Evolutionary conservation across 495 filamentous ascomycete genomes (phyloP), one percentile per base, ranked within the genome.

Genomic region (Hyphodiscus hymeniophilus): DNA sequence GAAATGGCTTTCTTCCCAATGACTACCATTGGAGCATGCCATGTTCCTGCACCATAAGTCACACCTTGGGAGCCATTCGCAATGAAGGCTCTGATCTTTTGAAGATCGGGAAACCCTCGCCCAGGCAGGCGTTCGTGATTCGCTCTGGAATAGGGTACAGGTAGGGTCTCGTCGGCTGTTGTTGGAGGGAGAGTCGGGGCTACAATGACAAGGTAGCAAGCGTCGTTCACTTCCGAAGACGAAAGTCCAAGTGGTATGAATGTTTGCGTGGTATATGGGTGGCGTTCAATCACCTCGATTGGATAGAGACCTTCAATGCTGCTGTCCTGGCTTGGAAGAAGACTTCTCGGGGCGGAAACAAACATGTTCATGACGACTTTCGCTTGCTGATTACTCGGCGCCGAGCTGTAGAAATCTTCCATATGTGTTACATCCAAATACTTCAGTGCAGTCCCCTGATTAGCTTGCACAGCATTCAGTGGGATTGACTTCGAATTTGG

Each of bases 21-120:
- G 38, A 88, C 89, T 13, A 85, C 87, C 92, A 98, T 97, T 2
- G 92, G 92, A 53, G 91, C 89, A 74, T 98, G 92, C 55, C 94
- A 98, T 35, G 88, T 95, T 13, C 87, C 92, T 13, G 83, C 78
- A 11, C 76, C 85, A 66, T 97, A 98, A 13, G 89, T 95, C 16
- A 98, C 85, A 2, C 87, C 90, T 71, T 94, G 86, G 11, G 77
- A 71, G 6, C 82, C 81, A n/a, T 68, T 75, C 10, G 86, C 91
- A 22, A 91, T 60, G 59, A 95, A 97, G 1, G 88, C 92, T 54
- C 70, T 77, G 24, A 91, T 41, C 18, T 79, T 73, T 6, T 61
- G 42, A 41, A 95, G 55, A 67, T 95, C 89, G 7, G 92, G 92
- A 39, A 85, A 68, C 0, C 90, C 86, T 0, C 57, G 72, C 41